Evolutionary conservation across 805 yeast species (phyloP), one percentile per base, ranked within the genome.

Genomic region (Brettanomyces bruxellensis): DNA sequence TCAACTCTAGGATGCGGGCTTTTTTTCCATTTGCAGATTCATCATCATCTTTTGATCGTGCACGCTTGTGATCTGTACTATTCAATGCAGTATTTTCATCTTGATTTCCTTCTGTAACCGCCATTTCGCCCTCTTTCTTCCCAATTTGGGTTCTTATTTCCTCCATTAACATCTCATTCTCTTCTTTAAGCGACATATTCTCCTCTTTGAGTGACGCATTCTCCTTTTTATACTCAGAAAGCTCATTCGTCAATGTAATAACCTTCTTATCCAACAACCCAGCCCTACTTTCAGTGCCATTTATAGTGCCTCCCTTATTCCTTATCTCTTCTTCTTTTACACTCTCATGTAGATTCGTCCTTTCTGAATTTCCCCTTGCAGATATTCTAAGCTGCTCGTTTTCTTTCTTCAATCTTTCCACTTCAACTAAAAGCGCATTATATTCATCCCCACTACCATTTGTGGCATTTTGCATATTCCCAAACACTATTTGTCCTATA

Each of bases 1-100:
- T 71, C 47, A 85, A 62, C 59, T 84, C 84, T 12, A 87, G 60
- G 2, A 86, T 28, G 9, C 32, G 32, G 32, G 32, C 32, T 28
- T 9, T 28, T 9, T 28, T 28, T 6, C 32, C 11, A 28, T 28
- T 28, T 28, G 9, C 38, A 12, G 13, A 6, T 12, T 13, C 38
- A 7, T 7, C 38, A 7, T 35, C 38, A 8, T 18, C 23, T 13
- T 8, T 13, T 8, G 23, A 35, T 6, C 13, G 23, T 18, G 13
- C 13, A 6, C 12, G 7, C 13, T 25, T 24, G 24, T 25, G 11
- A 7, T 24, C 23, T 14, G 8, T 25, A 6, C 30, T 25, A 6
- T 9, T 9, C 7, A 9, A 28, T 7, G 11, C 32, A 9, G 9
- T 28, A 28, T 28, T 9, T 6, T 9, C 11, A 9, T 6, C 11